Base-by-base conservation (phyloP, 179 eudicot genomes). In the Kewa caespitosa region DNA sequence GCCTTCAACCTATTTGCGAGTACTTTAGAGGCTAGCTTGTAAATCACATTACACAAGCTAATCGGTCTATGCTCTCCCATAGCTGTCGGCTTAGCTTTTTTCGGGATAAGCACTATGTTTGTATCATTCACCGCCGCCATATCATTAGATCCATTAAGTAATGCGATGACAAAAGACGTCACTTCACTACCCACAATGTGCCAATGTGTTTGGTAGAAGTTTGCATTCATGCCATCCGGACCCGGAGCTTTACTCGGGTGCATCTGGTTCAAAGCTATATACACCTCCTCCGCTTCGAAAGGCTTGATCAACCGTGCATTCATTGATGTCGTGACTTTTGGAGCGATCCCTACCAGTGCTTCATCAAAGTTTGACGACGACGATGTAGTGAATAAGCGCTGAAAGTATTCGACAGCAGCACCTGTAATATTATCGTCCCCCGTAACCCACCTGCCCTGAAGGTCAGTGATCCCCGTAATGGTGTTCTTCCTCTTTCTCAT, bases 11-110 rank as follows among this genome's bases (percentile, higher is more conserved):
- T 9, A 12, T 69, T 69, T 23, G 73, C 73, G 1, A 46, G n/a
- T 1, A 22, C n/a, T 11, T 69, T 69, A 2, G 73, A 69, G 1
- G 33, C 36, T 0, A 67, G 52, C 15, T 46, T 46, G 17, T 46
- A 46, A 46, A 46, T 46, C 12, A 67, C 70, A 31, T 69, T 69
- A 69, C 73, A 69, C 55, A 69, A 30, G 14, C 73, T 69, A 1
- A 57, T 57, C 15, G 66, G 75, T 2, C 62, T 55, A 28, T 22
- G 59, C 2, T 55, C 75, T 1, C 10, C 2, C 37, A 38, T 55
- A 28, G 36, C 14, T 0, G 11, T 2, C 9, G 62, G 62, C 5
- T 28, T 18, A 22, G 13, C 25, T 12, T 28, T 2, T 55, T 55
- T 55, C 1, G 62, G 62, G 13, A 55, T 55, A 1, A 55, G 13